phyloP scores from a whole-genome alignment of 2,329 filamentous ascomycete species.

The Alternaria sp. region DNA sequence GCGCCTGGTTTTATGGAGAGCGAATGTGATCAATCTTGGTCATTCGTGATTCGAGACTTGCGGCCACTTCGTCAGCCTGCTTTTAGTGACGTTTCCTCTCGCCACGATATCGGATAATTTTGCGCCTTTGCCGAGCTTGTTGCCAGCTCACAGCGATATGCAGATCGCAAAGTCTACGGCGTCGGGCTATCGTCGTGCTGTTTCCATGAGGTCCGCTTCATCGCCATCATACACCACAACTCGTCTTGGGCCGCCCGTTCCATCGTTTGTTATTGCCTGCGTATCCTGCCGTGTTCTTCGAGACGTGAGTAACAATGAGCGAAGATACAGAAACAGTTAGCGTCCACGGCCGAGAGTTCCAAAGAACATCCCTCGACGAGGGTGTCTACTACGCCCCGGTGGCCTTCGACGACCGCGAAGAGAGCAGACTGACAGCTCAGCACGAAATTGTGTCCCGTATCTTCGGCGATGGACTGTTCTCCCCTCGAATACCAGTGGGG shows the following conservation, averaged over 20 bases:
- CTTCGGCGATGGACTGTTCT: constrained; percentile 38
- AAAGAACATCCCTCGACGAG: constrained; percentile 47
- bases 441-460: constrained; percentile 42
- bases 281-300: neutral
- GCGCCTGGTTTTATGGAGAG: neutral
- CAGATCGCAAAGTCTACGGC: constrained; percentile 4
- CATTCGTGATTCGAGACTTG: neutral
- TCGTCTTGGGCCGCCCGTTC: neutral
- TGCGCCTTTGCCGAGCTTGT: constrained; percentile 14
- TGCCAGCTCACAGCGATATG: constrained; percentile 13
- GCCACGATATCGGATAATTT: constrained; percentile 22
- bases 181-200: neutral
- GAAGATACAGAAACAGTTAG: constrained; percentile 32
- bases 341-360: constrained; percentile 48
- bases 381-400: constrained; percentile 49
- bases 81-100: constrained; percentile 18
- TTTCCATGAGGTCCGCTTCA: neutral
- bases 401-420: constrained; percentile 45
- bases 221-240: neutral
- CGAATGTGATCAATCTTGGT: neutral
- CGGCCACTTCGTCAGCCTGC: constrained; percentile 12
- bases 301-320: constrained; percentile 18
- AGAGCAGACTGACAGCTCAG: constrained; percentile 44
- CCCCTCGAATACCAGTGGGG: constrained; percentile 31
- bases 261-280: neutral